Evolutionary conservation across 2,329 filamentous ascomycete genomes (phyloP).

Genomic region (Sarocladium brachiariae): DNA sequence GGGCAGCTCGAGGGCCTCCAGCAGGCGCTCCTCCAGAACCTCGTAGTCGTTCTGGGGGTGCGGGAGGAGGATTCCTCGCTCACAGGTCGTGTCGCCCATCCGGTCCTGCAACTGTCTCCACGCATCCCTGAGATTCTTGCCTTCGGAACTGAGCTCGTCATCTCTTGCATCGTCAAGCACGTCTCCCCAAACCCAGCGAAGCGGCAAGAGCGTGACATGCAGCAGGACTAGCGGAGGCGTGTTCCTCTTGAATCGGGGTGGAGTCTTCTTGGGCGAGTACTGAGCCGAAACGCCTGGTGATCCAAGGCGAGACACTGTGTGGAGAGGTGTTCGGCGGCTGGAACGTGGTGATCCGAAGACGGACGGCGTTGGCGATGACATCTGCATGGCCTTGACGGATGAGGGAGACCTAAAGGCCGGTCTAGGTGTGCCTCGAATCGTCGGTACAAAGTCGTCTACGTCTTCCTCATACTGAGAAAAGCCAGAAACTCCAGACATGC

Average conservation of each 20-base stretch:
- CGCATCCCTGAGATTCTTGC: constrained; percentile 50
- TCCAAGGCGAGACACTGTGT: constrained; percentile 49
- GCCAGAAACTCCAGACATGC: constrained; percentile 36
- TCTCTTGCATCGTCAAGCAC: constrained; percentile 39
- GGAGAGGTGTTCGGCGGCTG: constrained; percentile 38
- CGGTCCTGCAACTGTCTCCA: constrained; percentile 64
- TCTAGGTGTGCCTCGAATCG: constrained; percentile 51
- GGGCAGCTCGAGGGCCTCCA: constrained; percentile 68
- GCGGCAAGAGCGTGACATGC: constrained; percentile 68
- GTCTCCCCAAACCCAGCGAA: constrained; percentile 58
- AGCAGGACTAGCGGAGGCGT: constrained; percentile 67
- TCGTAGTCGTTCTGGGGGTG: constrained; percentile 79
- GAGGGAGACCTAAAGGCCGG: constrained; percentile 64
- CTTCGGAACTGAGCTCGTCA: constrained; percentile 35
- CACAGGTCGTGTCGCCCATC: constrained; percentile 64
- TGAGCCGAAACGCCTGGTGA: constrained; percentile 46
- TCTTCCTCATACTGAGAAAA: constrained; percentile 41
- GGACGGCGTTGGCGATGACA: constrained; percentile 59
- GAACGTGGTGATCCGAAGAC: constrained; percentile 50
- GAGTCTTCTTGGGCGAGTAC: constrained; percentile 51
- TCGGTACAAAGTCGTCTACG: constrained; percentile 42
- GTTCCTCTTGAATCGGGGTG: constrained; percentile 48
- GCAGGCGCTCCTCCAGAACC: constrained; percentile 66
- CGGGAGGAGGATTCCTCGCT: constrained; percentile 66
- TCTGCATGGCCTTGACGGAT: constrained; percentile 63